These are phyloP conservation scores for Gossypium sturtianum DNA, from an alignment of 345 rosid species.

Conservation along the genomic window DNA sequence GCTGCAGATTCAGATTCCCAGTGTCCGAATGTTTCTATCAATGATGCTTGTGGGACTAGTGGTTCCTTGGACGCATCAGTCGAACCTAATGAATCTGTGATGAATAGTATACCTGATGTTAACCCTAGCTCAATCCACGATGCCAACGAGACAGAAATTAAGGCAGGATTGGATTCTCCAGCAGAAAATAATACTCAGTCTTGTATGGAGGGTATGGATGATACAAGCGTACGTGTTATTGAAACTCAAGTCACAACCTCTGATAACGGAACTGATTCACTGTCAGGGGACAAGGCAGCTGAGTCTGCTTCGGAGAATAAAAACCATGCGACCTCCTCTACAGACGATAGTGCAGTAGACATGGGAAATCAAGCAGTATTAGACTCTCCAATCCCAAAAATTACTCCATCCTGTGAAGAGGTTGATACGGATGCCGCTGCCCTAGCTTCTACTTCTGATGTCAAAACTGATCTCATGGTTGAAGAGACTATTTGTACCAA, in stretches of 20 bases:
- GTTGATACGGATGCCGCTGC: background rate
- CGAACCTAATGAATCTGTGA: constrained; percentile 18
- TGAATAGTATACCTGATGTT: constrained; percentile 4
- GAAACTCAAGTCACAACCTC: background rate
- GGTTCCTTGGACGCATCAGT: constrained; percentile 23
- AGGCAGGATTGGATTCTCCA: constrained; percentile 12
- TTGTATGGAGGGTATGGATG: constrained; percentile 5
- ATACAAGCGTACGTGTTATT: background rate
- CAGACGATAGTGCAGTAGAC: background rate
- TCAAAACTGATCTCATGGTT: constrained; percentile 14
- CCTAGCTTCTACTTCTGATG: constrained; percentile 20
- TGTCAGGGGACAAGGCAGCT: constrained; percentile 14
- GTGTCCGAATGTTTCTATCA: background rate
- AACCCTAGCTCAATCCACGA: constrained; percentile 1
- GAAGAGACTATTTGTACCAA: constrained; percentile 20
- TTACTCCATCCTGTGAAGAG: background rate
- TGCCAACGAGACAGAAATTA: constrained; percentile 8
- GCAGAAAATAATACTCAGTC: constrained; percentile 15
- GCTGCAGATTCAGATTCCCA: constrained; percentile 6
- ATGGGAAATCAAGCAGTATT: constrained; percentile 2
- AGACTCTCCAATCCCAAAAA: background rate
- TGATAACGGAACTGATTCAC: constrained; percentile 9
- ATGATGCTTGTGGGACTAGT: constrained; percentile 11
- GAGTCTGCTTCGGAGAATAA: constrained; percentile 16
- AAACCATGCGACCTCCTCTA: background rate